phyloP scores from a whole-genome alignment of 331 rosid genomes.

The Telfairia occidentalis region DNA sequence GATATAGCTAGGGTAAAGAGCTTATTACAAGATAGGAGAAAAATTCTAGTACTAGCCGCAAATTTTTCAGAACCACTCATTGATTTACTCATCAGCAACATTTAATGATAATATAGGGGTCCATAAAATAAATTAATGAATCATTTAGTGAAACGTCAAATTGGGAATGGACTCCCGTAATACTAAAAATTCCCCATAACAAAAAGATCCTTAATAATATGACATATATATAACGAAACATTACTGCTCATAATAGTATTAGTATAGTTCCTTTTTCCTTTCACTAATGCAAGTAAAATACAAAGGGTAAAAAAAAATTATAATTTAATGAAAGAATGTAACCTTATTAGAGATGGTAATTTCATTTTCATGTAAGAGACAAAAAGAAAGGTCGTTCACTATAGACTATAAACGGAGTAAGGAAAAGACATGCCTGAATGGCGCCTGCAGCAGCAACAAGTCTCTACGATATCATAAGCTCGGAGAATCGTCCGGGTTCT shows the following conservation, averaged over 20 bases:
- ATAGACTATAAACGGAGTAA: constrained; percentile 8
- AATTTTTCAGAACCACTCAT: too few species aligned
- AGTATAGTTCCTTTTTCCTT: background rate
- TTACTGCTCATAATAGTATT: background rate
- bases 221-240: background rate
- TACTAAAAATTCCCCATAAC: too few species aligned
- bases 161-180: too few species aligned
- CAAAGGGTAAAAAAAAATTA: background rate
- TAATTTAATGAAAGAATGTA: constrained; percentile 10
- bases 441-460: background rate
- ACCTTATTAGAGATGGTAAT: constrained; percentile 3
- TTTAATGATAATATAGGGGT: too few species aligned
- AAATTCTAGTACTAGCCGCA: too few species aligned
- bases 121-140: too few species aligned
- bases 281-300: background rate
- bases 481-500: constrained; percentile 50
- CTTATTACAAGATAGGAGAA: too few species aligned
- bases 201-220: background rate
- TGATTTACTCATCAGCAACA: too few species aligned
- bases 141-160: too few species aligned
- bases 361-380: background rate
- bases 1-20: too few species aligned
- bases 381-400: background rate
- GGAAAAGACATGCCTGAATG: background rate
- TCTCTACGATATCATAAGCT: constrained; percentile 25